Conservation (phyloP, 2,329 filamentous ascomycete species). For the Neonectria coccinea region DNA sequence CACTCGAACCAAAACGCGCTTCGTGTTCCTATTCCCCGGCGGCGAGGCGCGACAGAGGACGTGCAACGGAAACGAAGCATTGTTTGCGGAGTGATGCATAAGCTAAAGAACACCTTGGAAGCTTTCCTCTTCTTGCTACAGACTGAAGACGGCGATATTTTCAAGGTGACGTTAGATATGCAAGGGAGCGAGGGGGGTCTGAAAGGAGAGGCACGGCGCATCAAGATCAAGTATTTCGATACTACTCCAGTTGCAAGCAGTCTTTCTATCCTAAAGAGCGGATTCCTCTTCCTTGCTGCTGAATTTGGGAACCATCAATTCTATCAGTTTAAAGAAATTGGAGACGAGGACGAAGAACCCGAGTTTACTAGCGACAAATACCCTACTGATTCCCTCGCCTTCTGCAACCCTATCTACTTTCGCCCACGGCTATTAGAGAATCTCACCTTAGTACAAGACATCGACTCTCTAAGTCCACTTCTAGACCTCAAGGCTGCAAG, state of each 20-base stretch:
- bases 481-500: constrained; percentile 94
- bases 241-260: constrained; percentile 90
- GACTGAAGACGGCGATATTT: constrained; percentile 96
- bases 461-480: constrained; percentile 90
- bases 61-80: constrained; percentile 90
- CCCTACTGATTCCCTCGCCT: constrained; percentile 77
- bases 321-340: constrained; percentile 97
- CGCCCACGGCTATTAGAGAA: constrained; percentile 83
- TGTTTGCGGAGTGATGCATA: constrained; percentile 95
- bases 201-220: constrained; percentile 81
- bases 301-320: constrained; percentile 95
- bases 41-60: constrained; percentile 89
- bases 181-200: constrained; percentile 81
- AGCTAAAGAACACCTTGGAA: constrained; percentile 82
- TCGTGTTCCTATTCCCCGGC: constrained; percentile 87
- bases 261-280: constrained; percentile 93
- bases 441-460: constrained; percentile 83
- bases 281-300: constrained; percentile 91
- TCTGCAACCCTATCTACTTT: constrained; percentile 87
- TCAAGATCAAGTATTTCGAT: constrained; percentile 98
- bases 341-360: constrained; percentile 91
- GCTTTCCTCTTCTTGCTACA: constrained; percentile 98
- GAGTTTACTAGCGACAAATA: constrained; percentile 89
- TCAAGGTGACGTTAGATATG: constrained; percentile 96
- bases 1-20: constrained; percentile 94